Evolutionary conservation across 495 filamentous ascomycete species (phyloP).

Genomic region (Terfezia claveryi): DNA sequence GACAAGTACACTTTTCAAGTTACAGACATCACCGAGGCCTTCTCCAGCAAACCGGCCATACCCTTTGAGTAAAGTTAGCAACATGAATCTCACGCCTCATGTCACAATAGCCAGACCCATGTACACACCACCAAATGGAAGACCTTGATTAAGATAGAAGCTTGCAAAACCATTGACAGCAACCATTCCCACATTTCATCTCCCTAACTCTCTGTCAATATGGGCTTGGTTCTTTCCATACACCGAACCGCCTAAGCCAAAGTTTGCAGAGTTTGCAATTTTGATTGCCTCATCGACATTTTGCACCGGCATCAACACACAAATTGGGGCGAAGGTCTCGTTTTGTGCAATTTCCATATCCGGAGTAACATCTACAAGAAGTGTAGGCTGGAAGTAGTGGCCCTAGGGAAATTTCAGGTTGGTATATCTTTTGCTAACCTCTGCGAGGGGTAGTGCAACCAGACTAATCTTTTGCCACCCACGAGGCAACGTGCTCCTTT

Average conservation of each 20-base stretch:
- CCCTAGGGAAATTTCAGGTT: constrained; percentile 53
- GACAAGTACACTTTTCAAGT: constrained; percentile 62
- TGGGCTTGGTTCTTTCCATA: constrained; percentile 40
- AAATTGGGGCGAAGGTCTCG: constrained; percentile 84
- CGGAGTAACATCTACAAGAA: constrained; percentile 62
- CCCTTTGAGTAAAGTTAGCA: constrained; percentile 14
- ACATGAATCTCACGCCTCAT: background rate
- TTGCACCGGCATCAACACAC: constrained; percentile 52
- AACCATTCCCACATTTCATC: constrained; percentile 70
- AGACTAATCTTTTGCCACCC: too few relatives aligned
- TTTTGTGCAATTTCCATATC: constrained; percentile 68
- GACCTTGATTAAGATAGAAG: constrained; percentile 62
- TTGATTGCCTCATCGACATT: constrained; percentile 37
- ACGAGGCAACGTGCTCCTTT: constrained; percentile 59
- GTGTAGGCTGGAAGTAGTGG: constrained; percentile 78
- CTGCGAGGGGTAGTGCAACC: too few relatives aligned
- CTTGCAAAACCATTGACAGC: constrained; percentile 84
- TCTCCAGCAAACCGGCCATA: constrained; percentile 86
- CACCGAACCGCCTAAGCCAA: constrained; percentile 61
- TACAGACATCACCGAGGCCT: constrained; percentile 62
- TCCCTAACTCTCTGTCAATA: constrained; percentile 38
- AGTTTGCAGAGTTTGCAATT: constrained; percentile 55
- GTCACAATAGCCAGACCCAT: constrained; percentile 34
- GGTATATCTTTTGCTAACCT: constrained; percentile 30
- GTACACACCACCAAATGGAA: constrained; percentile 81